These are phyloP conservation scores for Hericium rajendrae DNA, from an alignment of 768 basidiomycete genomes.

Conservation along the genomic window DNA sequence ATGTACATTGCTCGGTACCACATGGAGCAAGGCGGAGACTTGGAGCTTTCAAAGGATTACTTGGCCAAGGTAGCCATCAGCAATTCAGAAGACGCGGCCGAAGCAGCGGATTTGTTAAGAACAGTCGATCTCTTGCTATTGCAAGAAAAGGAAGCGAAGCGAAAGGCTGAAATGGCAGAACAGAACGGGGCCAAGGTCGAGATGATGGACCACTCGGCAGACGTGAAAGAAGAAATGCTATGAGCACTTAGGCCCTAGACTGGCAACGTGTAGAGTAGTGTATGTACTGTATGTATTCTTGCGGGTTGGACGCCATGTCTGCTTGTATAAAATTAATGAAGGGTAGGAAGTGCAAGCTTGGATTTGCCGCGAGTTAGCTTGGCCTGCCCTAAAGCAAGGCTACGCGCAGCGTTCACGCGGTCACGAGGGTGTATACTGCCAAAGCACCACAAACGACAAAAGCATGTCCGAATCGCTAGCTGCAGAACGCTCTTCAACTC, in stretches of 20 bases:
- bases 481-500: no score
- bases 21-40: slow-evolving; percentile 51
- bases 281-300: no score
- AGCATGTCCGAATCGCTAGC: background rate
- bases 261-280: no score
- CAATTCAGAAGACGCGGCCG: slow-evolving; percentile 12
- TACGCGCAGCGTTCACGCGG: slow-evolving; percentile 18
- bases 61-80: slow-evolving; percentile 44
- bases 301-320: no score
- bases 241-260: no score
- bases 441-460: slow-evolving; percentile 20
- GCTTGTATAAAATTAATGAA: no score
- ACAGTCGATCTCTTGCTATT: slow-evolving; percentile 10
- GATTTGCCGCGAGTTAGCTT: background rate
- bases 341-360: no score
- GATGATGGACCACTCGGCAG: slow-evolving; percentile 1
- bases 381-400: slow-evolving; percentile 16
- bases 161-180: no score
- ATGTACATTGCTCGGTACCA: slow-evolving; percentile 79
- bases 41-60: slow-evolving; percentile 64
- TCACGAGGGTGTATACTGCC: slow-evolving; percentile 17
- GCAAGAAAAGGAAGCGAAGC: slow-evolving; percentile 2
- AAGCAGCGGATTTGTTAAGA: slow-evolving; percentile 12
- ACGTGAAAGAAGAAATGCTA: background rate
- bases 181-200: background rate